Percentiles rank a stretch among this genome's conserved stretches.
Evolutionary conservation across 2,329 filamentous ascomycete species (phyloP).

Genomic region (Colletotrichum horii): DNA sequence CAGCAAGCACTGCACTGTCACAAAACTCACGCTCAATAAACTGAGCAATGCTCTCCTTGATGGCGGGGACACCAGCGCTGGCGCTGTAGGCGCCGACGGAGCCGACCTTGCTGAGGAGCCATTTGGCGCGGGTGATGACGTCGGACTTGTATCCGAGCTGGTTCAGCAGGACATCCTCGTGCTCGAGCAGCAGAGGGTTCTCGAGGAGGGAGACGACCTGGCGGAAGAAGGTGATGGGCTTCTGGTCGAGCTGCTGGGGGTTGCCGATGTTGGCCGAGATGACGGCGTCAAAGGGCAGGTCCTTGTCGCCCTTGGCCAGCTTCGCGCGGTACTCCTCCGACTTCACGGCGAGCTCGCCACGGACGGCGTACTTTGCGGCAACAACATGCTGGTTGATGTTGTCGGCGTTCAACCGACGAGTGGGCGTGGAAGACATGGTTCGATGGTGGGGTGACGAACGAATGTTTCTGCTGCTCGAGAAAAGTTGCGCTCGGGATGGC

Average conservation of each 20-base stretch:
- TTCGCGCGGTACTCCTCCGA: slow-evolving; percentile 87
- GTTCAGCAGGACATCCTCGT: slow-evolving; percentile 78
- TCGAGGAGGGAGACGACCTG: slow-evolving; percentile 94
- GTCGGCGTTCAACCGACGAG: slow-evolving; percentile 68
- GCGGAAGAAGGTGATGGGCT: slow-evolving; percentile 98
- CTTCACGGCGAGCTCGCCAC: slow-evolving; percentile 92
- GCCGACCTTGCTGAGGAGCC: slow-evolving; percentile 80
- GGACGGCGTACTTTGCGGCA: slow-evolving; percentile 92
- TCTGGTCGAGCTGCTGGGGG: slow-evolving; percentile 97
- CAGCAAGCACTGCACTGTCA: neutral
- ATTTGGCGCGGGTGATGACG: slow-evolving; percentile 83
- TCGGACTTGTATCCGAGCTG: slow-evolving; percentile 87
- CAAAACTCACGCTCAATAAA: slow-evolving; percentile 82
- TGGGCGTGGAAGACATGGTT: slow-evolving; percentile 40
- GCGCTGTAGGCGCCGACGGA: slow-evolving; percentile 97
- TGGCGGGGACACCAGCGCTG: slow-evolving; percentile 84
- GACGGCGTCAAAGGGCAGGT: slow-evolving; percentile 85
- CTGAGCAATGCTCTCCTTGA: slow-evolving; percentile 87
- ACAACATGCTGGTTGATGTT: slow-evolving; percentile 94
- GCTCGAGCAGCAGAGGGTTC: slow-evolving; percentile 83
- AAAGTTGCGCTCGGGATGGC: slow-evolving; percentile 21
- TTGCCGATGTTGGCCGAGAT: slow-evolving; percentile 99
- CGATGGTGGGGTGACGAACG: slow-evolving; percentile 25
- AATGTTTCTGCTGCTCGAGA: slow-evolving; percentile 16
- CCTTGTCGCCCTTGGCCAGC: slow-evolving; percentile 63